These are phyloP conservation scores for Chrysochromulina parva DNA, from an alignment of 78 protist species.

Conservation along the genomic window DNA sequence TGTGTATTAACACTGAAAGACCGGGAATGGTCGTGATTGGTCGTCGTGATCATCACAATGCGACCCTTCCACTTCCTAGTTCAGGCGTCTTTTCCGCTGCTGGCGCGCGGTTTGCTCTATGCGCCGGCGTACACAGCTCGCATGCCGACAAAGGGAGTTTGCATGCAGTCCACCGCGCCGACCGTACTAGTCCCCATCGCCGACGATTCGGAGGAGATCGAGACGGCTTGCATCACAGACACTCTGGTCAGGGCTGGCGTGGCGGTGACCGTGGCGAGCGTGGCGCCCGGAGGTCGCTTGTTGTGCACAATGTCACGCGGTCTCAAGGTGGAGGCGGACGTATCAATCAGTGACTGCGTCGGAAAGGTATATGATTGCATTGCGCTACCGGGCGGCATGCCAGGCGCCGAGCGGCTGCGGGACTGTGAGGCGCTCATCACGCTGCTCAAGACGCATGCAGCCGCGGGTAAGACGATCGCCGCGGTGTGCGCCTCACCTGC, in stretches of 20 bases:
- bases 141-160: too few species aligned
- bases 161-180: too few species aligned
- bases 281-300: not conserved
- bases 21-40: too few species aligned
- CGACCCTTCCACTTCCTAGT: too few species aligned
- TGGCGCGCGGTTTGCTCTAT: too few species aligned
- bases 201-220: constrained; percentile 23
- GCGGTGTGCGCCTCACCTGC: constrained; percentile 35
- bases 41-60: too few species aligned
- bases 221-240: constrained; percentile 15
- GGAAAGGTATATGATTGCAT: not conserved
- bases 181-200: not conserved
- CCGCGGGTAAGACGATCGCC: not conserved
- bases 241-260: not conserved
- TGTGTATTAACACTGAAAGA: too few species aligned
- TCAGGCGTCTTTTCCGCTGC: too few species aligned
- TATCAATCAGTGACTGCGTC: not conserved
- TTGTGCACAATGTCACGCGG: not conserved
- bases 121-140: too few species aligned
- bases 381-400: constrained; percentile 16
- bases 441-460: not conserved
- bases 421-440: not conserved
- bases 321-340: not conserved
- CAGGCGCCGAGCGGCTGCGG: constrained; percentile 13
- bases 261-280: constrained; percentile 15